These are phyloP conservation scores for Metschnikowia dekortorum DNA, from an alignment of 805 yeast species.

Conservation along the genomic window DNA sequence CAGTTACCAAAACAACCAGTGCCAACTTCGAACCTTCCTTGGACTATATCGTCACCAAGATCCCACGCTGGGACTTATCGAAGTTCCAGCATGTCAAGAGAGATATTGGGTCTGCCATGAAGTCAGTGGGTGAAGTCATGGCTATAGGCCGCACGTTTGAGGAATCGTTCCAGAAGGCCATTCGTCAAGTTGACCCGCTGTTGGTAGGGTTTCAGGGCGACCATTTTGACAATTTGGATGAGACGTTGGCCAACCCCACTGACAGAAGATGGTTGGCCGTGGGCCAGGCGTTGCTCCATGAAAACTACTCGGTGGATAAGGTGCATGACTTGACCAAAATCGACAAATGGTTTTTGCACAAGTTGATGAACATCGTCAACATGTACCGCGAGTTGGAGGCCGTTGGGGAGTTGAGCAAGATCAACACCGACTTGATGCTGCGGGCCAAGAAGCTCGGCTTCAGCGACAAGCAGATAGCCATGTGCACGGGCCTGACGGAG, in stretches of 20 bases:
- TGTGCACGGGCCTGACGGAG: conserved; percentile 70
- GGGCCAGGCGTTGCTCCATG: conserved; percentile 92
- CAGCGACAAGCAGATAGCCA: conserved; percentile 89
- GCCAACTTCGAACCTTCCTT: conserved; percentile 97
- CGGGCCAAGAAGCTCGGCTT: conserved; percentile 92
- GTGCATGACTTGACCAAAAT: conserved; percentile 91
- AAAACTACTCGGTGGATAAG: conserved; percentile 83
- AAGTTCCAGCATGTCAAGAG: conserved; percentile 95
- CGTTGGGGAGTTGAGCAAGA: conserved; percentile 47
- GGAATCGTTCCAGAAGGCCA: conserved; percentile 96
- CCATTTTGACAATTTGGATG: conserved; percentile 70
- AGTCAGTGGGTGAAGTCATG: conserved; percentile 99
- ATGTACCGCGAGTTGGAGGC: conserved; percentile 78
- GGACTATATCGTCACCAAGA: conserved; percentile 94
- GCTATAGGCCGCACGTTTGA: conserved; percentile 97
- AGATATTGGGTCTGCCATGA: conserved; percentile 93
- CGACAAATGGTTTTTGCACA: conserved; percentile 93
- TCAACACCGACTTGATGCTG: conserved; percentile 64
- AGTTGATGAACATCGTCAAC: conserved; percentile 86
- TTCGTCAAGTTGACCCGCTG: conserved; percentile 92
- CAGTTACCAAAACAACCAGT: conserved; percentile 92
- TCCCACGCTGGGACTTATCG: conserved; percentile 96
- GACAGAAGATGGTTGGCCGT: conserved; percentile 98
- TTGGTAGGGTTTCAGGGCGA: conserved; percentile 89
- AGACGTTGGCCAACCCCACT: conserved; percentile 76